A percentile compares a stretch with the other conserved stretches of the same genome.
Conservation (phyloP, 2,329 filamentous ascomycete species). For the Colletotrichum tamarilloi region DNA sequence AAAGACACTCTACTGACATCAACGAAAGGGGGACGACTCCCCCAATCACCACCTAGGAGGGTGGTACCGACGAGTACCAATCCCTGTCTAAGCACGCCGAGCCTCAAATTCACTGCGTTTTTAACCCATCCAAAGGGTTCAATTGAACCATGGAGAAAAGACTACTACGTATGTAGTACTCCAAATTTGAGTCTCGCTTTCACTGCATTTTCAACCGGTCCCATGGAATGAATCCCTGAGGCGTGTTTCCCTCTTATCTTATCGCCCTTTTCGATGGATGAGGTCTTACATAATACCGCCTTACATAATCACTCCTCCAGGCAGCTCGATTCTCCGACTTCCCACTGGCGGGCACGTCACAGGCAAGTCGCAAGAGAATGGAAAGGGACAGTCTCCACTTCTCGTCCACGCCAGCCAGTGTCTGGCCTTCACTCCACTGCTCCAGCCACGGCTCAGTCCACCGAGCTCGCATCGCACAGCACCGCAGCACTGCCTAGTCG, state of each 20-base stretch:
- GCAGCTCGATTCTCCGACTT: constrained; percentile 8
- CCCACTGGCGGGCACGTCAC: constrained; percentile 1
- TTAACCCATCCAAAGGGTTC: neutral
- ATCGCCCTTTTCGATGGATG: neutral
- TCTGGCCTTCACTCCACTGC: neutral
- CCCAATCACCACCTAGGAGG: no score
- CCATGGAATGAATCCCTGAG: no score
- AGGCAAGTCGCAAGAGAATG: neutral
- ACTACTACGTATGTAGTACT: no score
- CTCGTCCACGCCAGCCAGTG: constrained; percentile 6
- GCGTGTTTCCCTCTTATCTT: neutral
- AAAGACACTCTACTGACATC: no score
- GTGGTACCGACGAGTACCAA: no score
- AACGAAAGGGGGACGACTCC: no score
- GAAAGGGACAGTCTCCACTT: constrained; percentile 4
- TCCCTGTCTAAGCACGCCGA: no score
- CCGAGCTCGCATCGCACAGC: constrained; percentile 16
- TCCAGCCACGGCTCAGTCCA: constrained; percentile 13
- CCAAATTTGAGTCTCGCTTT: no score
- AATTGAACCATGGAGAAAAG: no score
- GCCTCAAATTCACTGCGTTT: neutral
- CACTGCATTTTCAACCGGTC: no score
- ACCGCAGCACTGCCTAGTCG: constrained; percentile 1
- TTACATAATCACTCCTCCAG: constrained; percentile 1
- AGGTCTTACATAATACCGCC: neutral